Conservation (phyloP, 495 filamentous ascomycete species). For the Ramalina peruviana region DNA sequence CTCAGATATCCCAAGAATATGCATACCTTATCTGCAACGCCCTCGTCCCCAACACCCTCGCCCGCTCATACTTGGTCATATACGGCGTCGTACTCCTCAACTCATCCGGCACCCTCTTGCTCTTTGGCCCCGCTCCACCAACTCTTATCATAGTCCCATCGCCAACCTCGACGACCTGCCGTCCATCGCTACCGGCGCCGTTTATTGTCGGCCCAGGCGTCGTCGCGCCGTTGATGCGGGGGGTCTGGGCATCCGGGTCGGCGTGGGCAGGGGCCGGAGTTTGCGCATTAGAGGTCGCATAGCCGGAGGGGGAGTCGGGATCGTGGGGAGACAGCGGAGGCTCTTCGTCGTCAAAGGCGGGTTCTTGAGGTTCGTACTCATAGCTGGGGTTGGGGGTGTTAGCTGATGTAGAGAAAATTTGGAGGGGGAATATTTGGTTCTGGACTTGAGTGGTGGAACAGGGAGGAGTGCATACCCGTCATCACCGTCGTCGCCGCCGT, state of each 20-base stretch:
- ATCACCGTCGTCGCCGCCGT: slow-evolving; percentile 54
- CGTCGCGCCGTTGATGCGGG: slow-evolving; percentile 20
- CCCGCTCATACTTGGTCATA: slow-evolving; percentile 98
- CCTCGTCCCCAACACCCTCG: slow-evolving; percentile 80
- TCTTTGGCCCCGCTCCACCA: slow-evolving; percentile 48
- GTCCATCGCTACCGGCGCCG: slow-evolving; percentile 19
- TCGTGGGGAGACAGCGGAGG: slow-evolving; percentile 43
- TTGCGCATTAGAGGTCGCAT: slow-evolving; percentile 26
- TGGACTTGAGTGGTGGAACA: background rate
- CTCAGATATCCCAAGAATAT: background rate
- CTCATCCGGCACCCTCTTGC: slow-evolving; percentile 83
- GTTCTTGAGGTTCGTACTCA: slow-evolving; percentile 41
- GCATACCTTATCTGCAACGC: slow-evolving; percentile 90
- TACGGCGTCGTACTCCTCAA: slow-evolving; percentile 88
- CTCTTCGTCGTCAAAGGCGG: slow-evolving; percentile 54
- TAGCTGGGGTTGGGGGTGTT: slow-evolving; percentile 18
- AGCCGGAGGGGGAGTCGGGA: slow-evolving; percentile 39
- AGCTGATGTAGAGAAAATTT: background rate
- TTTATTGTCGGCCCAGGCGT: slow-evolving; percentile 6
- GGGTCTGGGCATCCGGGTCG: slow-evolving; percentile 30
- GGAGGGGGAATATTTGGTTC: background rate
- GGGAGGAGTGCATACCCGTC: slow-evolving; percentile 29
- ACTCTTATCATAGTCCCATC: slow-evolving; percentile 31
- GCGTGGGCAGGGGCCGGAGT: slow-evolving; percentile 35
- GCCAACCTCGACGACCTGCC: slow-evolving; percentile 33